Percentiles rank a stretch among this genome's conserved stretches.
phyloP scores from a whole-genome alignment of 2,329 filamentous ascomycete species.

The Xylariomycetidae sp. region DNA sequence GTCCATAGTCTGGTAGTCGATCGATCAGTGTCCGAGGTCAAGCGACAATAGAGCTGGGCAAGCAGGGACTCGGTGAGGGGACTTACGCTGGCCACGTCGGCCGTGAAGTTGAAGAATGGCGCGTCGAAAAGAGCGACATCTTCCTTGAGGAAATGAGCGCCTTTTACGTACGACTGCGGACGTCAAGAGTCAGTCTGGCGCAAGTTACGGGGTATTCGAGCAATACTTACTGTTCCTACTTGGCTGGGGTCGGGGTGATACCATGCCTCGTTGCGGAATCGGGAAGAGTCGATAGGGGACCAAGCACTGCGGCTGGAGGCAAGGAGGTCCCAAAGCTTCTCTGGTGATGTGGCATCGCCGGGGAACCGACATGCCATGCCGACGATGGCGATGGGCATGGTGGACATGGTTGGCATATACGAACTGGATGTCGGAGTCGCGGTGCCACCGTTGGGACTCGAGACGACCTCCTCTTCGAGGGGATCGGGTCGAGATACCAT shows the following conservation, averaged over 20 bases:
- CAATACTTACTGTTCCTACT: slow-evolving; percentile 5
- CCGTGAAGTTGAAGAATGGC: slow-evolving; percentile 9
- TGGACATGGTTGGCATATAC: no score
- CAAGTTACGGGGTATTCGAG: background rate
- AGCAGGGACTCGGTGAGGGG: no score
- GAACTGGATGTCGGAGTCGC: no score
- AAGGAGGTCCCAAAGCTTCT: slow-evolving; percentile 6
- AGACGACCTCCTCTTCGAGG: no score
- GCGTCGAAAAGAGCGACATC: slow-evolving; percentile 7
- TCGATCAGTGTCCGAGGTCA: no score
- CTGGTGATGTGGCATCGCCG: slow-evolving; percentile 4
- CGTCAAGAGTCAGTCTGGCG: background rate
- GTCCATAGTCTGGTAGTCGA: slow-evolving; percentile 1
- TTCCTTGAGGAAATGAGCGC: slow-evolving; percentile 8
- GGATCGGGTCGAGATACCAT: no score
- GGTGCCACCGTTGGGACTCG: no score
- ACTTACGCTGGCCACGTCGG: slow-evolving; percentile 2
- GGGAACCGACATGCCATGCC: slow-evolving; percentile 8
- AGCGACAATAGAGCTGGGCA: background rate
- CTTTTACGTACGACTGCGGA: slow-evolving; percentile 7
- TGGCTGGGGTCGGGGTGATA: slow-evolving; percentile 8
- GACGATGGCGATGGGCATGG: slow-evolving; percentile 8
- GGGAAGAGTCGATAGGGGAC: background rate
- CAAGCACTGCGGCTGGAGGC: slow-evolving; percentile 2
- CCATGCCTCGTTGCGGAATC: slow-evolving; percentile 8